phyloP scores from a whole-genome alignment of 352 stramenopile genomes.

The Phytophthora sojae region DNA sequence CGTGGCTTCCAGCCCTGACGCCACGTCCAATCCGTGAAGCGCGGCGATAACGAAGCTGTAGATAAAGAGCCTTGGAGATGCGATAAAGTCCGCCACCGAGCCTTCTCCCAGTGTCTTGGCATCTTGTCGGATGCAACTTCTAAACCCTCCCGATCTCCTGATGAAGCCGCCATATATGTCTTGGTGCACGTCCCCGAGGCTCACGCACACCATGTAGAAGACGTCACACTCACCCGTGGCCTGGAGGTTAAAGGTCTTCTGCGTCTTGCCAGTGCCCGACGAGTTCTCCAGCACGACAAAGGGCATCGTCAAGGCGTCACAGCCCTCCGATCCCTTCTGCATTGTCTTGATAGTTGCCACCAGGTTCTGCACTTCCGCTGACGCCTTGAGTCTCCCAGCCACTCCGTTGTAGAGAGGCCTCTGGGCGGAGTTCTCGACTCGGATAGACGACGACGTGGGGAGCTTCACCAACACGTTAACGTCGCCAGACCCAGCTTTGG shows the following conservation, averaged over 20 bases:
- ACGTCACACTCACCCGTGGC: not conserved
- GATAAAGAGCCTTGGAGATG: no score
- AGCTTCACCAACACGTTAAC: no score
- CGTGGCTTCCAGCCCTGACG: no score
- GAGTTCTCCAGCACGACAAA: conserved; percentile 13
- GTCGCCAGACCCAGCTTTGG: no score
- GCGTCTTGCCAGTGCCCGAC: conserved; percentile 4
- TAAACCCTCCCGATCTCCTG: not conserved
- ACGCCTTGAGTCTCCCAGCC: not conserved
- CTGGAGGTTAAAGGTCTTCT: conserved; percentile 2
- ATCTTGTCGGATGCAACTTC: not conserved
- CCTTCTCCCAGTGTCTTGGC: not conserved
- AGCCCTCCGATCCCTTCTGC: not conserved
- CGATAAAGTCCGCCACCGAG: not conserved
- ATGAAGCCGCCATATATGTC: not conserved
- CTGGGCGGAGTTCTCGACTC: no score
- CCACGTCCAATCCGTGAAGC: not conserved
- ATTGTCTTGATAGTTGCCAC: not conserved
- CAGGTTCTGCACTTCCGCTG: not conserved
- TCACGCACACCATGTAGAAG: not conserved
- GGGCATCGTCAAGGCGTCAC: not conserved
- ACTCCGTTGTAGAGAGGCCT: no score
- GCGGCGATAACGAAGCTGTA: no score
- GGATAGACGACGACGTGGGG: no score
- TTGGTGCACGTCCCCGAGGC: not conserved